phyloP scores from a whole-genome alignment of 1,284 basidiomycete species.

The Caloboletus firmus region DNA sequence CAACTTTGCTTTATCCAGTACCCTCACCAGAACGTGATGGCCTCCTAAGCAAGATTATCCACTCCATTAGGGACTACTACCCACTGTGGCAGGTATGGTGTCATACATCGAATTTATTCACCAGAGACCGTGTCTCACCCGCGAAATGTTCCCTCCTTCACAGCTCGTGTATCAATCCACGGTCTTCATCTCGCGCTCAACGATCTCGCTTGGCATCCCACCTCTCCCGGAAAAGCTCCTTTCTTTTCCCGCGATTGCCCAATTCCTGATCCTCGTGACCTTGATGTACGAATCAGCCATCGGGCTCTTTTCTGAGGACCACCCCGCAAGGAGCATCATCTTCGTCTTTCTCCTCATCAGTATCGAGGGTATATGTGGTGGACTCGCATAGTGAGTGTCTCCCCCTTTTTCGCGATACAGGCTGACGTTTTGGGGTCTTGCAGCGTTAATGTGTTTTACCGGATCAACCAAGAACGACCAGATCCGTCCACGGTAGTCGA shows the following conservation, averaged over 20 bases:
- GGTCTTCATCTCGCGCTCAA: conserved; percentile 94
- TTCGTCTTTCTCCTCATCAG: conserved; percentile 78
- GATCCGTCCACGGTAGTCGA: conserved; percentile 45
- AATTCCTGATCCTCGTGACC: conserved; percentile 60
- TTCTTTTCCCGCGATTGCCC: conserved; percentile 70
- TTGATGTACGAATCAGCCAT: conserved; percentile 67
- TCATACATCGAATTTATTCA: not conserved
- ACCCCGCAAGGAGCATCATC: conserved; percentile 57
- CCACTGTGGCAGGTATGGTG: conserved; percentile 82
- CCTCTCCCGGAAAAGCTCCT: conserved; percentile 75
- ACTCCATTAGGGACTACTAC: conserved; percentile 90
- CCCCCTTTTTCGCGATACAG: not conserved
- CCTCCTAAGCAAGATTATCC: conserved; percentile 75
- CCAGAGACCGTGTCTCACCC: conserved; percentile 10
- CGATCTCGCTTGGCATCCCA: conserved; percentile 85
- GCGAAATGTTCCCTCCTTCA: conserved; percentile 18
- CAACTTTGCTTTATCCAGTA: conserved; percentile 88
- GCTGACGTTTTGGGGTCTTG: not conserved
- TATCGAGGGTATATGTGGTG: conserved; percentile 86
- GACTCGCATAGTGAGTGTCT: conserved; percentile 80
- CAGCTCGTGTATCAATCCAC: conserved; percentile 87
- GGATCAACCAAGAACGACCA: conserved; percentile 72
- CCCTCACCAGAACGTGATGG: conserved; percentile 61
- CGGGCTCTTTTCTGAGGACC: conserved; percentile 57
- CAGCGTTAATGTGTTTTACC: conserved; percentile 87